These are phyloP conservation scores for Flaveria robusta DNA, from an alignment of 129 eudicot species.

Conservation along the genomic window DNA sequence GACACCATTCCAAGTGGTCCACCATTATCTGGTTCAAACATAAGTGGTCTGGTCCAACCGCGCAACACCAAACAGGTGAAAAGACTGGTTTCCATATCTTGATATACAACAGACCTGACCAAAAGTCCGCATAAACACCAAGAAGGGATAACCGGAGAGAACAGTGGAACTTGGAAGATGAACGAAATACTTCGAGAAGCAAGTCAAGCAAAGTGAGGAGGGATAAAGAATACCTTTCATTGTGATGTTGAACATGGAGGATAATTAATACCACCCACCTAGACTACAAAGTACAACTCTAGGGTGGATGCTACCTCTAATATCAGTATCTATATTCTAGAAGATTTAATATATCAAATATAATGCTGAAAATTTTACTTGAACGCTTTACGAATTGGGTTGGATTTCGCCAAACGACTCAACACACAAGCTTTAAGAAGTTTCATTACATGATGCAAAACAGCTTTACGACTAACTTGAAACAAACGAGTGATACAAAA, in stretches of 20 bases:
- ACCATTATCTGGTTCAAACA: no score
- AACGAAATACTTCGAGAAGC: neutral
- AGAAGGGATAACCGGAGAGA: no score
- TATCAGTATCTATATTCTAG: no score
- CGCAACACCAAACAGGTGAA: no score
- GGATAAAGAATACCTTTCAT: neutral
- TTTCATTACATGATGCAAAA: conserved; percentile 16
- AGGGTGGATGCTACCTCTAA: neutral
- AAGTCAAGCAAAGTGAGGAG: neutral
- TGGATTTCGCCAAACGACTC: conserved; percentile 12
- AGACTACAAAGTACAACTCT: neutral
- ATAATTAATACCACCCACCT: neutral
- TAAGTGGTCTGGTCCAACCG: no score
- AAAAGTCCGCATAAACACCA: neutral
- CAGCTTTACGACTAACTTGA: conserved; percentile 13
- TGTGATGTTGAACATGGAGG: neutral
- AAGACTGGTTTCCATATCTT: neutral
- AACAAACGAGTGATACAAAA: conserved; percentile 17
- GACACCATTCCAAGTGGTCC: no score
- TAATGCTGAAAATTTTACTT: neutral
- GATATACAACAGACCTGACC: neutral
- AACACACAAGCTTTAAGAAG: neutral
- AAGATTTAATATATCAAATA: no score
- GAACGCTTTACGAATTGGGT: neutral
- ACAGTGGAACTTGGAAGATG: neutral